Base-by-base conservation (phyloP, 306 rosid genomes). In the Gastrolobium bilobum region DNA sequence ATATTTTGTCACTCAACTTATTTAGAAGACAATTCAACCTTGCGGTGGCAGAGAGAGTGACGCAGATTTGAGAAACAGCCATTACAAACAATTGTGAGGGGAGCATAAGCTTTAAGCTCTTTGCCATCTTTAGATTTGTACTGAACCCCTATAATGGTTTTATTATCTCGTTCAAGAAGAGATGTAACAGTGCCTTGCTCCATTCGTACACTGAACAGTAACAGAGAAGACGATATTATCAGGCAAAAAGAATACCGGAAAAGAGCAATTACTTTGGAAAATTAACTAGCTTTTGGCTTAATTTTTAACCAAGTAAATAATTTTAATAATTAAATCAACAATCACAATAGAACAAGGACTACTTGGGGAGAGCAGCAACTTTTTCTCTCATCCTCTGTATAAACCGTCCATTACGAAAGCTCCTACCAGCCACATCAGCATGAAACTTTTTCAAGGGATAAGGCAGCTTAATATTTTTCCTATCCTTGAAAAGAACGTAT, bases 361-460 rank as follows among this genome's bases (percentile, higher is more conserved):
- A 92, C 97, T 80, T 76, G 42, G 84, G 88, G 71, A 87, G 90
- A 4, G 85, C 63, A 62, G 87, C 82, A 44, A 88, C 88, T 66
- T 92, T 90, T 75, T 85, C 84, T 80, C 94, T 85, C 91, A 92
- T 84, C 83, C 89, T 87, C 76, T 75, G 88, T 68, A 90, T 82
- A 83, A 92, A 92, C 34, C 93, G 90, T 8, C 97, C 94, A 38
- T 92, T 92, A 79, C 88, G 91, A 81, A 92, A 92, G 87, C 94
- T 88, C 84, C 90, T 82, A 13, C 97, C 92, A 0, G 90, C 84
- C 71, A 90, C 91, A 80, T 90, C 78, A 4, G 89, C 53, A 9
- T 79, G 81, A 47, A 88, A 90, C 42, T 81, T 80, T 54, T 90
- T 88, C 88, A 88, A 62, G 11, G 94, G 97, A 51, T 85, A 92